A percentile compares a stretch with the other conserved stretches of the same genome.
These are phyloP conservation scores for Lactarius evosmus DNA, from an alignment of 768 basidiomycete species.

Conservation along the genomic window DNA sequence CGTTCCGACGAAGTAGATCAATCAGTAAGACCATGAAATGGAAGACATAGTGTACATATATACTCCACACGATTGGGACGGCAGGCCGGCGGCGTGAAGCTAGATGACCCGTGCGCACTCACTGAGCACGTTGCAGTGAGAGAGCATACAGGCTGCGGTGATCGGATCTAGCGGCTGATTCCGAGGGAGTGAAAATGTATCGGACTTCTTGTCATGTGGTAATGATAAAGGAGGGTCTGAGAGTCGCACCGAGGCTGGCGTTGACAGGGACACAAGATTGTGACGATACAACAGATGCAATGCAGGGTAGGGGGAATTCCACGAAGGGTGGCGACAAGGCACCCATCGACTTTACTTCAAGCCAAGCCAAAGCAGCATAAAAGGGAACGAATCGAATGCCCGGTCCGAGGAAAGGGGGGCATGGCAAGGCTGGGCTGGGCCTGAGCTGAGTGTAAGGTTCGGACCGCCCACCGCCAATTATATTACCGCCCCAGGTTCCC, in stretches of 20 bases:
- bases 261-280: background rate
- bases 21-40: constrained; percentile 15
- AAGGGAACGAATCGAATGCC: background rate
- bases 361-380: background rate
- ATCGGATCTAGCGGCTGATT: constrained; percentile 17
- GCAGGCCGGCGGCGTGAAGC: background rate
- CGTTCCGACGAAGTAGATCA: constrained; percentile 1
- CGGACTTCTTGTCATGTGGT: constrained; percentile 1
- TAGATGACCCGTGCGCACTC: background rate
- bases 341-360: background rate
- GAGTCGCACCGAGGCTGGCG: background rate
- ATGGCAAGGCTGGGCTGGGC: background rate
- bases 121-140: background rate
- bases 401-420: constrained; percentile 2
- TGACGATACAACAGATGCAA: background rate
- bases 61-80: background rate
- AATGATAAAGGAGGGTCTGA: constrained; percentile 4
- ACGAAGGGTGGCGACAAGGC: background rate
- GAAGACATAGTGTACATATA: background rate
- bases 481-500: constrained; percentile 2
- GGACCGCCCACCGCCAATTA: background rate
- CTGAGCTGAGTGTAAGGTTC: constrained; percentile 23
- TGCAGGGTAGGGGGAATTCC: background rate
- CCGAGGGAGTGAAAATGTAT: constrained; percentile 4
- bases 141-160: constrained; percentile 4